Evolutionary conservation across 2,329 filamentous ascomycete genomes (phyloP).

Genomic region (Penicillium sp.): DNA sequence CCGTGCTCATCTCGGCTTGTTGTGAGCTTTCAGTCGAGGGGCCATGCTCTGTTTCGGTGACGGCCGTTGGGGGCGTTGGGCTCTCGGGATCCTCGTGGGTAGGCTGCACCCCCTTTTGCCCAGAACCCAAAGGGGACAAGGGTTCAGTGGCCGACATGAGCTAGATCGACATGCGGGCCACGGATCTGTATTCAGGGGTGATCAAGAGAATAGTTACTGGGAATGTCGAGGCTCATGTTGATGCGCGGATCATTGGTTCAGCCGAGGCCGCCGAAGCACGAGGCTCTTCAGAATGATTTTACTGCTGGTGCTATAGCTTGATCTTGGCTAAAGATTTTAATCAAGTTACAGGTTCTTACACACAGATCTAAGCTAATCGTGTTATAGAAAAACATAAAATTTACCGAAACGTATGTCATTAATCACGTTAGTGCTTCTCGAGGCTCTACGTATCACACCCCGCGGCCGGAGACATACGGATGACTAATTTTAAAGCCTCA

Average conservation of each 20-base stretch:
- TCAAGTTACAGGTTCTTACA: background rate
- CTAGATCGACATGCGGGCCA: constrained; percentile 48
- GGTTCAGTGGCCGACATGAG: constrained; percentile 42
- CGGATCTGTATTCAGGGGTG: constrained; percentile 16
- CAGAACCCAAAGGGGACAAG: constrained; percentile 30
- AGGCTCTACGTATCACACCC: background rate
- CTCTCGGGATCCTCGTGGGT: constrained; percentile 30
- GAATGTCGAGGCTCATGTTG: constrained; percentile 33
- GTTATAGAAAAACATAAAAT: background rate
- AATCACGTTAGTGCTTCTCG: background rate
- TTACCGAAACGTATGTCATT: background rate
- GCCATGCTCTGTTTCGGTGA: constrained; percentile 28
- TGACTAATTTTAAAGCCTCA: constrained; percentile 26
- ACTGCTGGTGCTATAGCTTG: background rate
- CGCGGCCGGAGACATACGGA: constrained; percentile 4
- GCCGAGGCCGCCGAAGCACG: constrained; percentile 30
- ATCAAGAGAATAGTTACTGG: constrained; percentile 13
- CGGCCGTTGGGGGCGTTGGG: constrained; percentile 28
- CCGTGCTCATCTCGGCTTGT: constrained; percentile 21
- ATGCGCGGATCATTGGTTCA: constrained; percentile 41
- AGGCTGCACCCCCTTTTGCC: constrained; percentile 30
- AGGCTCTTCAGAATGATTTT: background rate
- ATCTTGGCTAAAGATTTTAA: background rate
- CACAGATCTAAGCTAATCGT: background rate
- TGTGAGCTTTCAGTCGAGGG: constrained; percentile 17